These are phyloP conservation scores for Carpinus fangiana DNA, from an alignment of 306 rosid genomes.

Conservation along the genomic window DNA sequence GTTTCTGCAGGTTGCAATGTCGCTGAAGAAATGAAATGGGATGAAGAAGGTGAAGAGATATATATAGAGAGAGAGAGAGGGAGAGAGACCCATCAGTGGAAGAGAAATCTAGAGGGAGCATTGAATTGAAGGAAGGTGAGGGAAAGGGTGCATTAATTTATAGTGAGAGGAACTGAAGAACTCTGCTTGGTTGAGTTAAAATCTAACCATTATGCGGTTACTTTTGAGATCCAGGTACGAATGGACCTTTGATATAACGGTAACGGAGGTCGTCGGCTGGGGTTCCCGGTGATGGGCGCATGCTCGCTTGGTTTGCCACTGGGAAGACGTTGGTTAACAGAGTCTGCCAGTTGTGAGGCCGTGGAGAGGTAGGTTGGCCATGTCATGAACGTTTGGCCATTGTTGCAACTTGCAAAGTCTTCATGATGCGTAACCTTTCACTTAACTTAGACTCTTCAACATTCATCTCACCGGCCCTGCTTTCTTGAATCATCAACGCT, in stretches of 20 bases:
- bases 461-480: too few species aligned
- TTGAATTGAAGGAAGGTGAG: slow-evolving; percentile 2
- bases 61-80: background rate
- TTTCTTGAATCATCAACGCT: too few species aligned
- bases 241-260: slow-evolving; percentile 18
- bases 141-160: slow-evolving; percentile 22
- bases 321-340: slow-evolving; percentile 16
- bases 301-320: slow-evolving; percentile 30
- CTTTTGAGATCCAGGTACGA: background rate
- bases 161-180: slow-evolving; percentile 9
- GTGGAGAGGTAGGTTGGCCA: slow-evolving; percentile 8
- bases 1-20: background rate
- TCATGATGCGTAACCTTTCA: background rate
- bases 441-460: background rate
- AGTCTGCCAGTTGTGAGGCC: slow-evolving; percentile 34
- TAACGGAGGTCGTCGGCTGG: slow-evolving; percentile 23
- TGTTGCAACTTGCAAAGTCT: background rate
- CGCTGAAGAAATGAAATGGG: background rate
- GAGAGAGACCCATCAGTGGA: slow-evolving; percentile 16
- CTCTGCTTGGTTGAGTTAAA: slow-evolving; percentile 14
- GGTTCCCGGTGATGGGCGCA: slow-evolving; percentile 5
- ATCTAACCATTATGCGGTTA: slow-evolving; percentile 18
- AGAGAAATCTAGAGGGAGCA: slow-evolving; percentile 14
- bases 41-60: background rate
- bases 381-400: slow-evolving; percentile 12